Evolutionary conservation across 495 filamentous ascomycete species (phyloP), one percentile per base, ranked within the genome.

Genomic region (Penicillium waksmanii): DNA sequence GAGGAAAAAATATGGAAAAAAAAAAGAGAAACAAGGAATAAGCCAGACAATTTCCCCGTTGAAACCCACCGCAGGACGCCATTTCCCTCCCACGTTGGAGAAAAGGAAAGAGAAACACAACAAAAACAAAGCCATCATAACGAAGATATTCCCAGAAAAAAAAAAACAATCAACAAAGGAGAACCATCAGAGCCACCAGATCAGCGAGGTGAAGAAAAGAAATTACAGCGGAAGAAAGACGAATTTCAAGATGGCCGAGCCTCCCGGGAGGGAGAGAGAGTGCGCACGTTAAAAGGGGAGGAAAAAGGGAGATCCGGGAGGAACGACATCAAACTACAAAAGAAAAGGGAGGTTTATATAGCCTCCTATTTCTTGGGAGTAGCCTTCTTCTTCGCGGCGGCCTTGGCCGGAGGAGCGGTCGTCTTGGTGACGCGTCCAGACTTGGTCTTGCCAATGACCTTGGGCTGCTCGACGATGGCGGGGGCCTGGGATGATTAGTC

Each of bases 351-450:
- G 23, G 46, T 19, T 25, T 27, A 13, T 19, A 5, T 21, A 25
- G 35, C 62, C 61, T 70, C 64, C 15, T 73, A 75, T 66, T 75
- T 79, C 84, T 92, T 94, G 9, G 84, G 71, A n/a, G 84, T 74
- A 9, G 82, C 73, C 53, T 81, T 83, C 79, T 85, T 84, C 51
- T 84, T 79, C 47, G 80, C 67, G 6, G 83, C 81, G 54, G 84
- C 84, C 71, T 89, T 87, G 21, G 84, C 74, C 35, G 62, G 55
- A 18, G 62, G 62, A 13, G 66, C 66, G 21, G 83, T 80, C 17
- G 85, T 84, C 87, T 96, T 96, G 47, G 91, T 87, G 61, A 96
- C 89, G 57, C 93, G 88, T 17, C 93, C 92, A 19, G 92, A 89
- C 85, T 96, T 96, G 73, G 93, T 96, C 84, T 92, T 96, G 62